These are phyloP conservation scores for Hortiboletus campestris DNA, from an alignment of 768 basidiomycete genomes.

Conservation along the genomic window DNA sequence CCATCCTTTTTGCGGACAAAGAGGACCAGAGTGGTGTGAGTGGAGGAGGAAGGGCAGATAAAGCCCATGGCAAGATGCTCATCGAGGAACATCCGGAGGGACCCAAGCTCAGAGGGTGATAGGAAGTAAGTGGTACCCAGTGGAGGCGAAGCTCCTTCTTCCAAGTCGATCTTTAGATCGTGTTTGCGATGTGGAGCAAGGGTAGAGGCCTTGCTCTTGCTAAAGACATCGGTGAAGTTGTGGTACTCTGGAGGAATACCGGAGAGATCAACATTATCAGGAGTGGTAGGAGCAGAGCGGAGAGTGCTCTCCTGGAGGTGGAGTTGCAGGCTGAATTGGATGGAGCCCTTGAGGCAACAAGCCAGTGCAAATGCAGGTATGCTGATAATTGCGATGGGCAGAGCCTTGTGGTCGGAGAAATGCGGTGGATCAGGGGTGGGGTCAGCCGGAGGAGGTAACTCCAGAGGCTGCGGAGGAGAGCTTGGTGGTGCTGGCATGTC, in stretches of 20 bases:
- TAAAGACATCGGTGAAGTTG: conserved; percentile 15
- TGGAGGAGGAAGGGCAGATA: background rate
- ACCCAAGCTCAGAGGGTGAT: conserved; percentile 28
- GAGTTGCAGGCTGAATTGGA: background rate
- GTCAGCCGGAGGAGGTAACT: too few relatives aligned
- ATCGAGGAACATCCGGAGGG: conserved; percentile 36
- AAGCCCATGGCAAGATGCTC: background rate
- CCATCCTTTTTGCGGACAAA: conserved; percentile 20
- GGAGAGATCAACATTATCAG: background rate
- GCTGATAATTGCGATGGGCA: background rate
- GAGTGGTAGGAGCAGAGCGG: background rate
- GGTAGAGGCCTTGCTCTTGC: background rate
- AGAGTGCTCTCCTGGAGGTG: background rate
- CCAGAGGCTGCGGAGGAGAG: too few relatives aligned
- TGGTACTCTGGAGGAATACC: conserved; percentile 10
- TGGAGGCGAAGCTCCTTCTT: background rate
- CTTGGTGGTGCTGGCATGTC: too few relatives aligned
- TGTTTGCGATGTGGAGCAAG: background rate
- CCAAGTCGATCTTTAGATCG: background rate
- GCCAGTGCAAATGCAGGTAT: background rate
- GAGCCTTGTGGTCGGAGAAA: background rate
- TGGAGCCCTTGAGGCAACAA: background rate
- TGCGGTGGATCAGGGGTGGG: too few relatives aligned
- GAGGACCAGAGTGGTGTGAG: background rate
- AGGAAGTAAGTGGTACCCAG: background rate